A percentile compares a stretch with the other conserved stretches of the same genome.
Evolutionary conservation across 2,329 filamentous ascomycete genomes (phyloP).

Genomic region (Xylaria sp.): DNA sequence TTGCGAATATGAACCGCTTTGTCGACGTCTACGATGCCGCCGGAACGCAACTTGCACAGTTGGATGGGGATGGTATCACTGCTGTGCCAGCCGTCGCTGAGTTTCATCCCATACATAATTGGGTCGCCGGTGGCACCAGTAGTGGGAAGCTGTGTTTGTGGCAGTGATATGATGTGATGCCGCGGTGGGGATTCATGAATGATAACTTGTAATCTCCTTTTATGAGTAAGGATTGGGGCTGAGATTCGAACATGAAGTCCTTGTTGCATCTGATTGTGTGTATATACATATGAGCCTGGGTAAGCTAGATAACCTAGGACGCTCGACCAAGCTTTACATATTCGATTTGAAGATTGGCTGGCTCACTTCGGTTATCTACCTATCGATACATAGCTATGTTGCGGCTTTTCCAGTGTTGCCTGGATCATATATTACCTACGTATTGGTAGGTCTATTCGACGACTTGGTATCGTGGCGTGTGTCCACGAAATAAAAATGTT

Average conservation of each 20-base stretch:
- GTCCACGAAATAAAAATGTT: background rate
- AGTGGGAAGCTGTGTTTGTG: slow-evolving; percentile 94
- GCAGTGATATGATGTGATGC: slow-evolving; percentile 64
- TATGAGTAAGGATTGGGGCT: background rate
- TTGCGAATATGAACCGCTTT: slow-evolving; percentile 98
- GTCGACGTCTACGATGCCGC: slow-evolving; percentile 87
- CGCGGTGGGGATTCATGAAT: background rate
- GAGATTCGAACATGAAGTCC: background rate
- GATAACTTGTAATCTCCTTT: background rate
- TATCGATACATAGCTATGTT: background rate
- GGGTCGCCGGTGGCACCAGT: slow-evolving; percentile 91
- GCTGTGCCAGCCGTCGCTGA: slow-evolving; percentile 93
- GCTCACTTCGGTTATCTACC: background rate
- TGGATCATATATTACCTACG: background rate
- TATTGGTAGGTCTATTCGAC: background rate
- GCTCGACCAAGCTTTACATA: background rate
- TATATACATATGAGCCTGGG: background rate
- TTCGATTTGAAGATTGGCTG: background rate
- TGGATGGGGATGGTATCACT: slow-evolving; percentile 89
- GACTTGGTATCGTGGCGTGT: background rate
- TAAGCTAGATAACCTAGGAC: background rate
- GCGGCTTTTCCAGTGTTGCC: background rate
- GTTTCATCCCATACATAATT: slow-evolving; percentile 87
- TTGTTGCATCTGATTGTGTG: background rate
- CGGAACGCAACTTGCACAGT: slow-evolving; percentile 87